Evolutionary conservation across 768 basidiomycete species (phyloP), one percentile per base, ranked within the genome.

Genomic region (Tricholomella constricta): DNA sequence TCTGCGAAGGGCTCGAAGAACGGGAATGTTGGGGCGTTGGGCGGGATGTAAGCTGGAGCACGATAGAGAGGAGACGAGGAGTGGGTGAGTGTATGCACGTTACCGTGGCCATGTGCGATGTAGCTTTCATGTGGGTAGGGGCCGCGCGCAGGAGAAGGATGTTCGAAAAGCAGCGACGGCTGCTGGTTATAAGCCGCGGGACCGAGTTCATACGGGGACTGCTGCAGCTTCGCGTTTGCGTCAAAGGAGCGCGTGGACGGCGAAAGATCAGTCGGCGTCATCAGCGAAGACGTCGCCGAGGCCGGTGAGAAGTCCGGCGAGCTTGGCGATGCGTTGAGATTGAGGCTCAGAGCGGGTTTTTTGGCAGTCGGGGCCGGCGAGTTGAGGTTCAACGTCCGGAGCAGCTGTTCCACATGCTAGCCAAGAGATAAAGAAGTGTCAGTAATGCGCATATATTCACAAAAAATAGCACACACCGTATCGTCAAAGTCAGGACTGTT

Each of bases 381-480:
- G 63, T 85, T 86, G 60, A 92, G 83, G 64, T 91, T 86, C 44
- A 92, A 75, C 12, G 88, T 84, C 35, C 90, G 85, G 49, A 92
- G 75, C 40, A 92, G 79, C 71, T 91, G 88, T 62, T 89, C 89
- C 54, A 91, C 85, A 63, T 89, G 86, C 88, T 90, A 49, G 10
- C 31, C n/a, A n/a, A 25, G 15, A 46, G 38, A 50, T 23, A 23
- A 17, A 1, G 4, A 19, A 36, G 7, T 2, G 6, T 46, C 17
- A 43, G 19, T 34, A 27, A 41, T 2, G 27, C 25, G 55, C 56
- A 57, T 54, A 57, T 35, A 49, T 38, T 47, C 12, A 15, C 29
- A 32, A 54, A 50, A 32, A 44, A 34, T 31, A 35, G 6, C 0
- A 52, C 55, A 9, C 12, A 60, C 59, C 22, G 56, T 55, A 35